Base-by-base conservation (phyloP, 2,329 filamentous ascomycete species). In the Endocalyx cinctus region DNA sequence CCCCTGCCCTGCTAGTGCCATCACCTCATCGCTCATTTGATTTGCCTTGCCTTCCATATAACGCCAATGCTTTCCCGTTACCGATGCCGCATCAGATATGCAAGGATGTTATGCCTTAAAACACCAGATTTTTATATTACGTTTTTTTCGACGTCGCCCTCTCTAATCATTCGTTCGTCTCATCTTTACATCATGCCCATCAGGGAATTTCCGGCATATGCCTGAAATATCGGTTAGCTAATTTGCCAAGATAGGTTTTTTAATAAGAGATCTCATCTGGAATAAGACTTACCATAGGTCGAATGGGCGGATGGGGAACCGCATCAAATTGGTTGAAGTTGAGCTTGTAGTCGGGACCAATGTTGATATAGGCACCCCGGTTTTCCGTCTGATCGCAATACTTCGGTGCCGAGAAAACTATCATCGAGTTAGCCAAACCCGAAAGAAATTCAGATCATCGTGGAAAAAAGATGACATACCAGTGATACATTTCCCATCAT, bases 341-440 rank as follows among this genome's bases (percentile, higher is more conserved):
- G 51, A 97, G 81, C 71, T 96, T 94, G 59, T 94, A 87, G 42
- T 95, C 86, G 12, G 86, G 77, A 19, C 86, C 85, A 45, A 98
- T 84, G 64, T 98, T 97, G 75, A 98, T 98, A 63, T 94, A 98
- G 13, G 92, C 92, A 45, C 92, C 92, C 68, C 89, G 92, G 67
- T 98, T 98, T 67, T 95, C 90, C 1, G 92, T 97, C 51, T 87
- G 87, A 59, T 98, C 92, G 64, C 92, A 98, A 62, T 98, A 98
- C 62, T 82, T 94, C 25, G 92, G 92, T 17, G 92, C 92, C 25
- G 90, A 97, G 71, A 98, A 98, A 49, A 98, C 92, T 80, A 37
- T 17, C 29, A 20, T 20, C 29, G 38, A 43, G 46, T 60, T 42
- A 61, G 50, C 36, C 30, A 38, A 31, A n/a, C n/a, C n/a, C n/a